phyloP scores from a whole-genome alignment of 73 alveolate species.

The Durusdinium trenchii region DNA sequence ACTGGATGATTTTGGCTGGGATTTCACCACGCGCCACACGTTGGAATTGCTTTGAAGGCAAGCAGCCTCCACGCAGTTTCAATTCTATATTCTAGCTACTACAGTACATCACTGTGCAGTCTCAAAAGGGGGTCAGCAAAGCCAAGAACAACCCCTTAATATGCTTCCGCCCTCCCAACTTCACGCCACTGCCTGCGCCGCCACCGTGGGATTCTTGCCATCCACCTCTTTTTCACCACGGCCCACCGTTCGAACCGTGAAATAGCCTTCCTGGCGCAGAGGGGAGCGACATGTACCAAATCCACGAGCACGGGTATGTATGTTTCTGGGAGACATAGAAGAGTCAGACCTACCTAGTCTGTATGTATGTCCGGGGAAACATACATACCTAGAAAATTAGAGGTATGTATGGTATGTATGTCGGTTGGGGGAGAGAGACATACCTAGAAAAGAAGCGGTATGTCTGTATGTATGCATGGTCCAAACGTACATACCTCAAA shows the following conservation, averaged over 20 bases:
- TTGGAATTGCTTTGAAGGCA: background rate
- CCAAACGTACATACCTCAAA: no score
- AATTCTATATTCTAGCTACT: no score
- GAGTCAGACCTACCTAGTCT: no score
- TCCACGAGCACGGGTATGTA: background rate
- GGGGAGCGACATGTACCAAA: background rate
- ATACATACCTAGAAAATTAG: no score
- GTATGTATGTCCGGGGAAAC: no score
- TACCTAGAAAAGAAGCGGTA: no score
- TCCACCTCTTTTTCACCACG: background rate
- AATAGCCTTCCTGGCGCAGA: background rate
- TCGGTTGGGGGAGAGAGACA: no score
- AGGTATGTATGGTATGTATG: no score
- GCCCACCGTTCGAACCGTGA: constrained; percentile 26
- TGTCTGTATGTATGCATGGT: no score
- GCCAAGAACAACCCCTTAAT: background rate
- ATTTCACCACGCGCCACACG: background rate
- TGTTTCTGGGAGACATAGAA: no score
- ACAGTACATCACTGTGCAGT: background rate
- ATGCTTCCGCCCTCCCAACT: background rate
- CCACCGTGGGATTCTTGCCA: constrained; percentile 44
- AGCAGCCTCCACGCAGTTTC: no score
- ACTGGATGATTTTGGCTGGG: no score
- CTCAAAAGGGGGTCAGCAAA: background rate
- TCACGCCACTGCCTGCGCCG: background rate